These are phyloP conservation scores for Trypanosoma scelopori DNA, from an alignment of 208 protist genomes.

Conservation along the genomic window DNA sequence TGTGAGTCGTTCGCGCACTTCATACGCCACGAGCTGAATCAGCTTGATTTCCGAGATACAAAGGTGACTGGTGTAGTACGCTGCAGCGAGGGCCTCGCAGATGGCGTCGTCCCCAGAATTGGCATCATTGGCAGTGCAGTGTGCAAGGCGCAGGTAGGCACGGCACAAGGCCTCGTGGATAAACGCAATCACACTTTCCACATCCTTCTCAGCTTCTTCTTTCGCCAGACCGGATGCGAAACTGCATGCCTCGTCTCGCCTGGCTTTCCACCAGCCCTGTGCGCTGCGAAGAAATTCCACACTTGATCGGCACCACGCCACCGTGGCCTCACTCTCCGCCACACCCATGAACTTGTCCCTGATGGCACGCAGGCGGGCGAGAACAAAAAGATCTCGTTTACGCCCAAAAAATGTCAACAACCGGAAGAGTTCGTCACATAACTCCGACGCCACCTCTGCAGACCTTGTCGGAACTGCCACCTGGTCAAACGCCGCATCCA, in stretches of 20 bases:
- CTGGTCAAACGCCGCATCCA: conserved; percentile 12
- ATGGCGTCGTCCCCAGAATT: not conserved
- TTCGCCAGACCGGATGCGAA: not conserved
- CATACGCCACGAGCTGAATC: not conserved
- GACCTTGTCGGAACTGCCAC: conserved; percentile 7
- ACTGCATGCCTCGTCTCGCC: not conserved
- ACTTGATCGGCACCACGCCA: conserved; percentile 3
- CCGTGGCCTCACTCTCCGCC: not conserved
- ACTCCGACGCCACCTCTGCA: conserved; percentile 11
- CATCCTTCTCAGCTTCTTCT: not conserved
- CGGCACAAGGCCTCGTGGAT: not conserved
- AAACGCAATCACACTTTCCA: not conserved
- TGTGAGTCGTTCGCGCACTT: not conserved
- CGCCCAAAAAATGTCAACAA: conserved; percentile 15
- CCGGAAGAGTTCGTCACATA: conserved; percentile 7
- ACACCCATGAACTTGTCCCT: not conserved
- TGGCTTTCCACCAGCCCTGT: conserved; percentile 1
- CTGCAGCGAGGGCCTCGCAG: conserved; percentile 5
- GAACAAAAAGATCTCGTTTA: not conserved
- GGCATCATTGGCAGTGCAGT: not conserved
- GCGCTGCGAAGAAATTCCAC: conserved; percentile 6
- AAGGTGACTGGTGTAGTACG: conserved; percentile 15
- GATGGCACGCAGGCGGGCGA: not conserved
- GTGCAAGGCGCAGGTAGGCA: conserved; percentile 8
- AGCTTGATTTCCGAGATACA: conserved; percentile 3